A percentile compares a stretch with the other conserved stretches of the same genome.
Evolutionary conservation across 1,284 basidiomycete species (phyloP).

Genomic region (Apiotrichum montevideense): DNA sequence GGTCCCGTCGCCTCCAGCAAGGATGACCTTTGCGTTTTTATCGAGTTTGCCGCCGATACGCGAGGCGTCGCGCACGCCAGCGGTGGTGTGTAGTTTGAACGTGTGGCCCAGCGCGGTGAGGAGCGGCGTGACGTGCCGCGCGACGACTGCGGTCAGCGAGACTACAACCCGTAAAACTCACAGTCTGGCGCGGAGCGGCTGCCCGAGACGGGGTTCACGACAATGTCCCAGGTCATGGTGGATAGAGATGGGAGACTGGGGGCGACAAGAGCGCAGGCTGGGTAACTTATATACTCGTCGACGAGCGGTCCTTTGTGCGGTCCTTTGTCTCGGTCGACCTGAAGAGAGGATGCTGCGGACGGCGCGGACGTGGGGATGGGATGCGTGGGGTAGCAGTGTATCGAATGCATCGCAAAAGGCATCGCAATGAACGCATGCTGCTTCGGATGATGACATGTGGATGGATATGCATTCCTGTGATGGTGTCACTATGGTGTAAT

Average conservation of each 20-base stretch:
- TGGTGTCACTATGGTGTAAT: too few species aligned
- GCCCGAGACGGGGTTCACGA: constrained; percentile 37
- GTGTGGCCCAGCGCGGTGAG: constrained; percentile 47
- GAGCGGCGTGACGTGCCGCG: constrained; percentile 60
- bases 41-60: constrained; percentile 45
- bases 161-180: constrained; percentile 9
- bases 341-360: too few species aligned
- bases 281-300: too few species aligned
- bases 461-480: too few species aligned
- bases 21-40: constrained; percentile 52
- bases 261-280: too few species aligned
- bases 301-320: too few species aligned
- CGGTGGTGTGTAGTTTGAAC: constrained; percentile 52
- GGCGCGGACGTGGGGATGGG: too few species aligned
- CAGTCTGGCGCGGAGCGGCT: constrained; percentile 25
- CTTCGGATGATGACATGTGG: too few species aligned
- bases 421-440: too few species aligned
- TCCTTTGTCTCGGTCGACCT: too few species aligned
- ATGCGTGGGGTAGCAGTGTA: too few species aligned
- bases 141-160: constrained; percentile 47
- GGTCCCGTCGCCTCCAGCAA: constrained; percentile 86
- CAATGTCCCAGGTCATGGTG: constrained; percentile 13
- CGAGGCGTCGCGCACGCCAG: constrained; percentile 57
- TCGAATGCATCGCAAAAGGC: too few species aligned
- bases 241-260: not conserved